A percentile compares a stretch with the other conserved stretches of the same genome.
Conservation (phyloP, 2,329 filamentous ascomycete species). For the Tolypocladium ophioglossoides region DNA sequence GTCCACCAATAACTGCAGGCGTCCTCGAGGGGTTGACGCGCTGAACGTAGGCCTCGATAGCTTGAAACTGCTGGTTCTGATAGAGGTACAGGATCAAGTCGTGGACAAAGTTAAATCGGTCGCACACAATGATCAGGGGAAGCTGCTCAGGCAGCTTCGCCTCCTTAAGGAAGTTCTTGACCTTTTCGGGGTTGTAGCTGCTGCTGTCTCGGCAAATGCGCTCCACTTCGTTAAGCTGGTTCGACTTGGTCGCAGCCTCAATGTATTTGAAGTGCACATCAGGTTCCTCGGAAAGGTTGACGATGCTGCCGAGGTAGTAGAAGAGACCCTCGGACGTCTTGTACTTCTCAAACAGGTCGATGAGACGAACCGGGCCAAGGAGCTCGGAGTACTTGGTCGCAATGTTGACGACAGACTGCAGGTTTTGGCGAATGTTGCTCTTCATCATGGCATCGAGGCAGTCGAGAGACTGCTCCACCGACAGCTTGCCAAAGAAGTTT, state of each 20-base stretch:
- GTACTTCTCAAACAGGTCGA: conserved; percentile 95
- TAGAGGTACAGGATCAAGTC: conserved; percentile 94
- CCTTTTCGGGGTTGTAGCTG: conserved; percentile 83
- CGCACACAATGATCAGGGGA: conserved; percentile 94
- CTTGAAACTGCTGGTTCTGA: conserved; percentile 98
- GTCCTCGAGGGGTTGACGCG: conserved; percentile 87
- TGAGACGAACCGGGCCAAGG: conserved; percentile 74
- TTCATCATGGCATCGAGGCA: conserved; percentile 96
- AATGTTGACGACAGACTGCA: conserved; percentile 89
- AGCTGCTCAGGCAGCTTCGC: conserved; percentile 85
- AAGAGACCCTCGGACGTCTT: conserved; percentile 94
- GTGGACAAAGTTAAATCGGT: conserved; percentile 98
- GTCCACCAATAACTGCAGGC: conserved; percentile 82
- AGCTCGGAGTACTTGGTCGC: conserved; percentile 97
- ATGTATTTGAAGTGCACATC: conserved; percentile 99
- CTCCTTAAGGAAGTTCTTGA: conserved; percentile 99
- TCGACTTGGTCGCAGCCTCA: conserved; percentile 88
- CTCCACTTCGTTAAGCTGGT: conserved; percentile 91
- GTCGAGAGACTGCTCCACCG: conserved; percentile 88
- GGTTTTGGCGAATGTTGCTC: conserved; percentile 90
- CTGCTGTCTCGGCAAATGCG: conserved; percentile 93
- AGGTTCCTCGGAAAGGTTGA: conserved; percentile 89
- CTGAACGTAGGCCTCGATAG: conserved; percentile 96
- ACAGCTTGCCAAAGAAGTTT: conserved; percentile 86
- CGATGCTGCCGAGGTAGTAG: conserved; percentile 96